These are phyloP conservation scores for Rhodotorula kratochvilovae DNA, from an alignment of 768 basidiomycete species.

Conservation along the genomic window DNA sequence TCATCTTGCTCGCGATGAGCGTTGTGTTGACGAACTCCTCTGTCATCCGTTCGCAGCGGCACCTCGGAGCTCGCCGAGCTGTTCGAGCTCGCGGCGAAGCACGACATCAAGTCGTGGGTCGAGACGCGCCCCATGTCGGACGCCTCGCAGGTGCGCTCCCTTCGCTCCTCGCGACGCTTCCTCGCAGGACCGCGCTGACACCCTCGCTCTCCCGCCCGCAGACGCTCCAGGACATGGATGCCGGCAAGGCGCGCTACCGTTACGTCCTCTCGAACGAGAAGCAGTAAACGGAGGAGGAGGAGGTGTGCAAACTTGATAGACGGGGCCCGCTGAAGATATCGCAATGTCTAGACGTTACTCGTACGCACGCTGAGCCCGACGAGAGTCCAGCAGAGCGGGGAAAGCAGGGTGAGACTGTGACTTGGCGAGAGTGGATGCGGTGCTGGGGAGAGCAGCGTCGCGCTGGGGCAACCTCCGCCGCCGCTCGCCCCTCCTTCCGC, in stretches of 20 bases:
- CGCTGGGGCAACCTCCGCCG: not conserved
- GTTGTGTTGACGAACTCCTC: no score
- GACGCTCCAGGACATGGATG: slow-evolving; percentile 49
- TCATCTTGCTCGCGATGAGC: no score
- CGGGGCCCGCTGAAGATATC: no score
- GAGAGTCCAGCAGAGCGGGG: no score
- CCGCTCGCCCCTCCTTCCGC: not conserved
- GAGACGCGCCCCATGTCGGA: slow-evolving; percentile 32
- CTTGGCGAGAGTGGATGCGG: no score
- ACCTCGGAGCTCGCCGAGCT: slow-evolving; percentile 57
- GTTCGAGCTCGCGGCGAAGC: slow-evolving; percentile 55
- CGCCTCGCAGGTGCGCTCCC: slow-evolving; percentile 4
- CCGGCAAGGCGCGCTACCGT: slow-evolving; percentile 52
- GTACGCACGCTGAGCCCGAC: no score
- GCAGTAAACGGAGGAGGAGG: not conserved
- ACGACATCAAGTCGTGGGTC: slow-evolving; percentile 55
- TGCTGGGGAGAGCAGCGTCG: no score
- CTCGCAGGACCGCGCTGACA: no score
- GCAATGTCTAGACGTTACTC: not conserved
- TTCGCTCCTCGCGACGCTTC: no score
- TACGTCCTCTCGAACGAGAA: slow-evolving; percentile 50
- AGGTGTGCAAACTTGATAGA: no score
- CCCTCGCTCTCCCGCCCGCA: not conserved
- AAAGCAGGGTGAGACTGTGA: no score
- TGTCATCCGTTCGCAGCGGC: slow-evolving; percentile 48